Base-by-base conservation (phyloP, 345 rosid species). In the Eutrema japonicum region DNA sequence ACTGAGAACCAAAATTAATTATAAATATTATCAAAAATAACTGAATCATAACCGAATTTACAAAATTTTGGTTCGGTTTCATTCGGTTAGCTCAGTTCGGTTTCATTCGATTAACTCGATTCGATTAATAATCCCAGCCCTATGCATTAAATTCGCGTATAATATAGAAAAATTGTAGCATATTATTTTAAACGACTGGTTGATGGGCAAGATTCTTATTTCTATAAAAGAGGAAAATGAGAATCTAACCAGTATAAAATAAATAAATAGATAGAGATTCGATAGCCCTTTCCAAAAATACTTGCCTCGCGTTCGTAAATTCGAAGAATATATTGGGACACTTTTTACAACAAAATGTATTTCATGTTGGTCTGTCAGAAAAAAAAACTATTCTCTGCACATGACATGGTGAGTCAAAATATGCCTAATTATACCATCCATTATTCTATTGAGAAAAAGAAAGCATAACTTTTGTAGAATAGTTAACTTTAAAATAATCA, bases 211-310 rank as follows among this genome's bases (percentile, higher is more conserved):
- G 57, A 68, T 75, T 67, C 55, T 59, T 55, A 3, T 32, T 6
- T 74, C 36, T 36, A 53, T 13, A 37, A 52, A 36, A 68, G 35
- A 51, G 14, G 18, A 51, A 52, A 52, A 52, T 13, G 36, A 62
- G 70, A 69, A 76, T 75, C 73, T 37, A 61, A 59, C n/a, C 2
- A 50, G 45, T 54, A 32, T 42, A 26, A 16, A 41, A 59, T 59
- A 45, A 43, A 40, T 26, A 32, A 45, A 36, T 62, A 54, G 11
- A 68, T 75, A 45, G 35, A 68, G 72, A 76, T 76, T 62, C 70
- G 58, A 37, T 76, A 69, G 64, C 58, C 43, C 43, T 68, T 76
- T 76, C 49, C 79, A 69, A 68, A 22, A 61, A 68, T 75, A 68
- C 68, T 61, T 75, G 64, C 68, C 70, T 29, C 30, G 64, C 11